These are phyloP conservation scores for Thermothielavioides terrestris DNA, from an alignment of 495 filamentous ascomycete genomes.

Conservation along the genomic window DNA sequence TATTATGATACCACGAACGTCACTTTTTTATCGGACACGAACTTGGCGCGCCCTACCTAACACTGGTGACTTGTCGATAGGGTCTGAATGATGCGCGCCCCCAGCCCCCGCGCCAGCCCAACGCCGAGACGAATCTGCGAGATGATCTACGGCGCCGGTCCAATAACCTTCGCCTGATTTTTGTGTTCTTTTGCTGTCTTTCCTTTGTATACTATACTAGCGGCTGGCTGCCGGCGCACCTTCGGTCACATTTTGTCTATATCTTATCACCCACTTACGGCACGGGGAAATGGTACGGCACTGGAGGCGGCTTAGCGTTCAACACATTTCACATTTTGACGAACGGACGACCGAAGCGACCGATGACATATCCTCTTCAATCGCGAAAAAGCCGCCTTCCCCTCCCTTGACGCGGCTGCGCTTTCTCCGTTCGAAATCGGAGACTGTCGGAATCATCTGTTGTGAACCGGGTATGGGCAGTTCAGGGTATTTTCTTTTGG, in stretches of 20 bases:
- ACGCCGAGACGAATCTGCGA: not conserved
- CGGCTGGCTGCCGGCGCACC: not conserved
- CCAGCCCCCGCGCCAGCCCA: not conserved
- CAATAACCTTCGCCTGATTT: no score
- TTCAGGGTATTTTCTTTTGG: no score
- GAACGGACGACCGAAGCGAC: no score
- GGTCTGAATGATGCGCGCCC: conserved; percentile 1
- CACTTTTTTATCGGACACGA: not conserved
- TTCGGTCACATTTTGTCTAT: not conserved
- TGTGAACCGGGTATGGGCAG: no score
- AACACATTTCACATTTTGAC: no score
- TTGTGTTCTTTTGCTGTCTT: no score
- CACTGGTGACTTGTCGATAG: conserved; percentile 6
- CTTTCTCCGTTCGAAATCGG: no score
- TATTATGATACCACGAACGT: conserved; percentile 5
- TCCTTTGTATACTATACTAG: not conserved
- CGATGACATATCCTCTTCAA: no score
- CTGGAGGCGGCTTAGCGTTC: not conserved
- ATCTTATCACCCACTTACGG: not conserved
- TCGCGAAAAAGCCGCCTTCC: no score
- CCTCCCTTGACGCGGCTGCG: no score
- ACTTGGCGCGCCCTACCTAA: conserved; percentile 4
- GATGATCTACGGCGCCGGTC: no score
- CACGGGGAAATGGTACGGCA: not conserved
- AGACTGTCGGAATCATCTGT: no score